Percentiles rank a stretch among this genome's conserved stretches.
These are phyloP conservation scores for Fomitopsis serialis DNA, from an alignment of 768 basidiomycete genomes.

Conservation along the genomic window DNA sequence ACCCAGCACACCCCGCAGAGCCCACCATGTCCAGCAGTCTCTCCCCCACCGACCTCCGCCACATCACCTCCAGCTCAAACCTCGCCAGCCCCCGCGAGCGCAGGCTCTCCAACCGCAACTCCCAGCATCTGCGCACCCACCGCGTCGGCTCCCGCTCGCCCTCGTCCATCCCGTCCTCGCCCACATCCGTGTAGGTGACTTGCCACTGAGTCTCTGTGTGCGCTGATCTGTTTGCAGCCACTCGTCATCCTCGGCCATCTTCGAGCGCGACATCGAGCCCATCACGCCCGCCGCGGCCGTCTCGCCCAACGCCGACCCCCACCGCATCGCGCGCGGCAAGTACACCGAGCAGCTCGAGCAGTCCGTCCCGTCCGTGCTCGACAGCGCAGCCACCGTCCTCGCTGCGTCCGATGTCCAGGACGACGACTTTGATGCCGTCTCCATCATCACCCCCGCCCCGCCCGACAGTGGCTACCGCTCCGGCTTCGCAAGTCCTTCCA, in stretches of 20 bases:
- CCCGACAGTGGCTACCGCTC: slow-evolving; percentile 33
- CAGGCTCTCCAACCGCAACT: slow-evolving; percentile 36
- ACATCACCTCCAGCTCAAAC: slow-evolving; percentile 46
- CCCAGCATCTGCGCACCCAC: slow-evolving; percentile 42
- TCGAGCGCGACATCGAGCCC: slow-evolving; percentile 88
- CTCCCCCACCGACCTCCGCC: slow-evolving; percentile 38
- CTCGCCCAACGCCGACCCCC: slow-evolving; percentile 50
- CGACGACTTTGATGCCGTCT: slow-evolving; percentile 51
- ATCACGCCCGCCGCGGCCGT: slow-evolving; percentile 34
- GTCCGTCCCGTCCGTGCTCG: slow-evolving; percentile 80
- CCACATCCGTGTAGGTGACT: slow-evolving; percentile 64
- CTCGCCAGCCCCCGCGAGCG: slow-evolving; percentile 34
- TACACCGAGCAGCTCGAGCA: slow-evolving; percentile 71
- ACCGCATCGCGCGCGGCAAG: slow-evolving; percentile 68
- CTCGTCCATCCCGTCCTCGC: slow-evolving; percentile 72
- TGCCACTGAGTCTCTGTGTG: slow-evolving; percentile 6
- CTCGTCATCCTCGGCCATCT: slow-evolving; percentile 85
- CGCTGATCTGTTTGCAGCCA: slow-evolving; percentile 30
- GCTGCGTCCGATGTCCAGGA: slow-evolving; percentile 28
- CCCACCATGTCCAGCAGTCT: neutral
- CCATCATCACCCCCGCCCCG: slow-evolving; percentile 54
- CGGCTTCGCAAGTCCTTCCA: slow-evolving; percentile 64
- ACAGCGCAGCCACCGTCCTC: slow-evolving; percentile 75
- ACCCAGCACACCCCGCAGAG: neutral
- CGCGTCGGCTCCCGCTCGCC: slow-evolving; percentile 62